Evolutionary conservation across 169 alveolate genomes (phyloP).

Genomic region (Cryptosporidium felis): DNA sequence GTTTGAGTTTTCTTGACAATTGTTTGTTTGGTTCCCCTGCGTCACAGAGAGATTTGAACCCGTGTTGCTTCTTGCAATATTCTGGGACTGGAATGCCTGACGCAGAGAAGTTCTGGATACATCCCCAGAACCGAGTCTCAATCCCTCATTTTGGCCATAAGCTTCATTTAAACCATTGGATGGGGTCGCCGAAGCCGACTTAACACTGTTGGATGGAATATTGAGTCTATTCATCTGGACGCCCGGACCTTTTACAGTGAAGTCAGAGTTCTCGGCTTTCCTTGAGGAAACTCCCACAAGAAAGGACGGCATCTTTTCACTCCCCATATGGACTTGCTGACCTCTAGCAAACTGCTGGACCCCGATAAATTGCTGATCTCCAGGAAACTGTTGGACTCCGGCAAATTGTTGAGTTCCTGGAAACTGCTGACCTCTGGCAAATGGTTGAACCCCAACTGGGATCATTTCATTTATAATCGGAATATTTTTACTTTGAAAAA

Average conservation of each 20-base stretch:
- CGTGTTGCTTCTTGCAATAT: background rate
- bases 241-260: background rate
- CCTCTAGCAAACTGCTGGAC: too few relatives aligned
- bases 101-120: background rate
- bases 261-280: too few relatives aligned
- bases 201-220: constrained; percentile 14
- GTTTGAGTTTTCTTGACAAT: background rate
- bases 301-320: too few relatives aligned
- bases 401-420: too few relatives aligned
- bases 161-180: constrained; percentile 1
- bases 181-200: constrained; percentile 6
- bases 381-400: too few relatives aligned
- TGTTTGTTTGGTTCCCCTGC: background rate
- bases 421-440: too few relatives aligned
- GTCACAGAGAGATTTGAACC: constrained; percentile 26
- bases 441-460: too few relatives aligned
- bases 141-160: background rate
- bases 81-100: background rate
- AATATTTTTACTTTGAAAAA: constrained; percentile 24
- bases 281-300: too few relatives aligned
- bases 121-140: background rate
- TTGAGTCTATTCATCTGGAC: background rate
- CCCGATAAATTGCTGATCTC: too few relatives aligned
- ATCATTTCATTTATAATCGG: background rate
- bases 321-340: too few relatives aligned